These are phyloP conservation scores for Skeletonema tropicum DNA, from an alignment of 108 stramenopile genomes.

Conservation along the genomic window DNA sequence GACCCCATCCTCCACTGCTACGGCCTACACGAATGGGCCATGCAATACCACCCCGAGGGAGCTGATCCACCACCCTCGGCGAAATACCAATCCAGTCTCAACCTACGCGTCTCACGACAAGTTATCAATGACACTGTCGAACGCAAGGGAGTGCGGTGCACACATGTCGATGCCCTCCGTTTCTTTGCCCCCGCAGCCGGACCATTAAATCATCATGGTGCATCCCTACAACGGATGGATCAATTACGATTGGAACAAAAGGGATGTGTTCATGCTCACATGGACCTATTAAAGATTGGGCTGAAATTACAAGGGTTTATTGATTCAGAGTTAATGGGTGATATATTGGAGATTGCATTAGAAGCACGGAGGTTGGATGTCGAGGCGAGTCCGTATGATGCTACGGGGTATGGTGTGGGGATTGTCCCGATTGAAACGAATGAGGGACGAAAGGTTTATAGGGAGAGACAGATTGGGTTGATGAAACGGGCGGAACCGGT, in stretches of 20 bases:
- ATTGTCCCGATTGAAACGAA: slow-evolving; percentile 84
- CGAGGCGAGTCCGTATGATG: slow-evolving; percentile 92
- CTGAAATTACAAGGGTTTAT: slow-evolving; percentile 78
- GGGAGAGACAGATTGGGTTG: slow-evolving; percentile 52
- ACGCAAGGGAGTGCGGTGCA: slow-evolving; percentile 83
- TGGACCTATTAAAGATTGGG: slow-evolving; percentile 94
- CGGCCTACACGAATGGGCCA: slow-evolving; percentile 98
- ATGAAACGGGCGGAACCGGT: slow-evolving; percentile 68
- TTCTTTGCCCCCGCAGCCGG: slow-evolving; percentile 91
- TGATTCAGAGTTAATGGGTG: slow-evolving; percentile 58
- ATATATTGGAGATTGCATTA: slow-evolving; percentile 71
- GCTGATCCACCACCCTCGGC: slow-evolving; percentile 54
- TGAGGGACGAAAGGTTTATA: slow-evolving; percentile 83
- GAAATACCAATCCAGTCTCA: slow-evolving; percentile 80
- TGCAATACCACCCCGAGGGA: slow-evolving; percentile 87
- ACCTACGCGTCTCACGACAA: slow-evolving; percentile 75
- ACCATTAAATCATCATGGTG: slow-evolving; percentile 75
- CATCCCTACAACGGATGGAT: slow-evolving; percentile 53
- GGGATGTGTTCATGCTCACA: slow-evolving; percentile 92
- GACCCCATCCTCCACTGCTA: slow-evolving; percentile 90
- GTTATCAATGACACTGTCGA: slow-evolving; percentile 86
- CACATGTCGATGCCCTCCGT: slow-evolving; percentile 93
- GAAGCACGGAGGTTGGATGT: slow-evolving; percentile 86
- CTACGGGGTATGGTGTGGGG: slow-evolving; percentile 53
- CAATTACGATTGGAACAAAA: slow-evolving; percentile 77